phyloP scores from a whole-genome alignment of 805 yeast genomes.

The Wickerhamomyces hampshirensis region DNA sequence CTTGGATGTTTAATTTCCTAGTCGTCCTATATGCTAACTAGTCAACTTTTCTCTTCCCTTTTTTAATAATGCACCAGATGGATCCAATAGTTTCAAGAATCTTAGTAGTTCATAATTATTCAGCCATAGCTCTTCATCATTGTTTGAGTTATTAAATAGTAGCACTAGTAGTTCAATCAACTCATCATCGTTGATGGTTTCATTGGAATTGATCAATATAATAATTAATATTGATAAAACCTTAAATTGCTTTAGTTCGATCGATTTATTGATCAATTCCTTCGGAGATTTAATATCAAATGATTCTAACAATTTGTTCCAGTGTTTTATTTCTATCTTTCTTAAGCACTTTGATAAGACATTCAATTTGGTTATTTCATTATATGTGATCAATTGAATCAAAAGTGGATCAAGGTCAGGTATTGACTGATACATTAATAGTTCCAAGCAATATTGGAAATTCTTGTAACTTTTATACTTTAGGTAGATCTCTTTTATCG shows the following conservation, averaged over 20 bases:
- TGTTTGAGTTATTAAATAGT: constrained; percentile 23
- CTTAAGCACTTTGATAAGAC: constrained; percentile 45
- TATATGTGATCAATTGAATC: constrained; percentile 19
- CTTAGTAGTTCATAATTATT: constrained; percentile 26
- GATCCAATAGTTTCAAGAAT: constrained; percentile 26
- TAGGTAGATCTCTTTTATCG: constrained; percentile 9
- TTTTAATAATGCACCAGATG: constrained; percentile 16
- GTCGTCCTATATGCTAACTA: too few species aligned
- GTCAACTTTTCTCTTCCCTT: constrained; percentile 10
- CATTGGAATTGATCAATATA: constrained; percentile 36
- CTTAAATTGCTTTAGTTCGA: constrained; percentile 37
- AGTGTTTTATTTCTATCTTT: constrained; percentile 44
- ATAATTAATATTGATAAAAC: constrained; percentile 42
- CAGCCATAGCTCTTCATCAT: constrained; percentile 28
- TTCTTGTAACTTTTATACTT: constrained; percentile 29
- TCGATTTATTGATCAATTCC: constrained; percentile 35
- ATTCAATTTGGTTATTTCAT: constrained; percentile 20
- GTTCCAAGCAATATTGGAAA: constrained; percentile 42
- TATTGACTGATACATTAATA: constrained; percentile 35
- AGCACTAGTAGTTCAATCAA: constrained; percentile 22
- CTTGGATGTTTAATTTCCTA: too few species aligned
- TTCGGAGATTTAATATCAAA: constrained; percentile 37
- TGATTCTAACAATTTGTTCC: constrained; percentile 38
- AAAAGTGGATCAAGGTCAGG: constrained; percentile 18
- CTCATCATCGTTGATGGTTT: constrained; percentile 15